Base-by-base conservation (phyloP, 2,329 filamentous ascomycete genomes). In the Paraphoma sp. region DNA sequence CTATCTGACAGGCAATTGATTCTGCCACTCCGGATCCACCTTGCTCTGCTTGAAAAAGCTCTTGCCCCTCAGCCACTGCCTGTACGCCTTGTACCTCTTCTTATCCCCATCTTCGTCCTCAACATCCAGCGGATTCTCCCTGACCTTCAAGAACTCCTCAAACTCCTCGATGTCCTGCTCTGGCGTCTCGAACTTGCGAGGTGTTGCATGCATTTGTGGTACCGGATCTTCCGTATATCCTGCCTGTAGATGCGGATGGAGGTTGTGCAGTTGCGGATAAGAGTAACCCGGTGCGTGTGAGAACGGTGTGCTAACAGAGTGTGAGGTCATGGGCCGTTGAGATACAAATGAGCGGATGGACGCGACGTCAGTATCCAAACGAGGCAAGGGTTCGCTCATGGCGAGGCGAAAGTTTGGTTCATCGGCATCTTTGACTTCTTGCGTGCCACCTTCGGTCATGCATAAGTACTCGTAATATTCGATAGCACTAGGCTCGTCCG, bases 41-140 rank as follows among this genome's bases (percentile, higher is more conserved):
- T 83, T 83, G 59, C 81, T 82, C 82, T 97, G 93, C 79, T 98
- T 98, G 76, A 98, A 98, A 69, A 98, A 84, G 69, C 92, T 97
- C 81, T 97, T 98, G 16, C 94, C 94, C 60, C 88, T 86, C 71
- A 99, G 82, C 94, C 95, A 99, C 78, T 97, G 96, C 69, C 89
- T 82, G 78, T 99, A 99, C 9, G 93, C 91, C 79, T 97, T 98
- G 77, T 99, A 99, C 66, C 95, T 84, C 83, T 98, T 97, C 84
- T 96, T 98, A 41, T 85, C 84, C 45, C 88, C 84, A 75, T 98
- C 95, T 70, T 96, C 93, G 44, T 93, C 89, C 1, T 88, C 89
- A 12, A 98, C 94, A 2, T 92, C 96, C 50, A 99, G 79, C 16
- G 92, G 92, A 68, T 97, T 92, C 58, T 95, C 90, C 4, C 86